Evolutionary conservation across 2,329 filamentous ascomycete species (phyloP), one percentile per base, ranked within the genome.

Genomic region (Fusarium sp.): DNA sequence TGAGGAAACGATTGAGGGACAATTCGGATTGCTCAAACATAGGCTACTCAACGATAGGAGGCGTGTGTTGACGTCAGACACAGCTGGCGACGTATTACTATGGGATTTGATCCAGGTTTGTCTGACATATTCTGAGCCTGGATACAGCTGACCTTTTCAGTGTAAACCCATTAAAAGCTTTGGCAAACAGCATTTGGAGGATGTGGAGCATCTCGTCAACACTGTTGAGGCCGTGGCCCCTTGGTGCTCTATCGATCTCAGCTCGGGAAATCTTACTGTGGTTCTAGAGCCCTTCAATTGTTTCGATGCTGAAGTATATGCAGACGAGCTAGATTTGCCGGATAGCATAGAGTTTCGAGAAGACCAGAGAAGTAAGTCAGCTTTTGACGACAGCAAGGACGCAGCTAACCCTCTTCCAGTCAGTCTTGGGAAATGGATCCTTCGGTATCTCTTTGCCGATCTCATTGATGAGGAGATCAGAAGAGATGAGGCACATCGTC

Each of bases 241-340:
- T 61, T 99, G 96, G 96, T 99, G 96, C 80, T 94, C 94, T 4
- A 93, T 98, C 60, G 95, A 99, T 79, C 95, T 96, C 26, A 92
- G 96, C 76, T 98, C 96, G 9, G 96, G 96, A 41, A 94, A 94
- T 71, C 86, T 99, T 63, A 96, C 95, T 5, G 96, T 98, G 7
- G 92, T 97, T 24, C 83, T 99, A 24, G 96, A 99, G 80, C 94
- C 95, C 45, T 97, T 96, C 79, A 97, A 97, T 76, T 98, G 95
- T 81, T 99, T 99, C 77, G 96, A 99, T 82, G 96, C 95, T 22
- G 96, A 99, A 80, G 93, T 98, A 82, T 99, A 99, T 81, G 96
- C 95, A 2, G 96, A 99, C 80, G 95, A 98, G 82, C 85, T 97
- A 41, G 87, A 91, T 45, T 77, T 96, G 62, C 89, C 93, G 17